These are phyloP conservation scores for Yarrowia sp. DNA, from an alignment of 805 yeast species.

Conservation along the genomic window DNA sequence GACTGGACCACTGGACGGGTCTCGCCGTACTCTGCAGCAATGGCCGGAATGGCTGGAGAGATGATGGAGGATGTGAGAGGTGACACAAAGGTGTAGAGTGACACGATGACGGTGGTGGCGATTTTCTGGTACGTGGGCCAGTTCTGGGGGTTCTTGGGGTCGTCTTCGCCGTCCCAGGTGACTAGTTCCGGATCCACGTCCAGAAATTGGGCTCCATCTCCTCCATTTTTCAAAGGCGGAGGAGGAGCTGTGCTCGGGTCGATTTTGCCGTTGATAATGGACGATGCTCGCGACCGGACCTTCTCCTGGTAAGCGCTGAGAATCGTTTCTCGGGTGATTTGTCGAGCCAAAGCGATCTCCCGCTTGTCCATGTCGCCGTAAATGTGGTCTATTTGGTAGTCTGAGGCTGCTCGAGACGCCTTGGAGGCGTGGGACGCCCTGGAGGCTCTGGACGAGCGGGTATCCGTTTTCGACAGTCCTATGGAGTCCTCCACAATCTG, in stretches of 20 bases:
- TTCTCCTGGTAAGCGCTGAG: slow-evolving; percentile 40
- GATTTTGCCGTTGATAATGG: slow-evolving; percentile 21
- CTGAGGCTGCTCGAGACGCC: slow-evolving; percentile 7
- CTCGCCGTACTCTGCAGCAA: slow-evolving; percentile 48
- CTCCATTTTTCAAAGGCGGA: slow-evolving; percentile 30
- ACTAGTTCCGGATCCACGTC: slow-evolving; percentile 62
- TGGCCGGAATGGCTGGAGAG: slow-evolving; percentile 57
- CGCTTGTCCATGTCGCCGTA: slow-evolving; percentile 45
- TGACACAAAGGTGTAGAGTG: slow-evolving; percentile 55
- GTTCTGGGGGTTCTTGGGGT: slow-evolving; percentile 62
- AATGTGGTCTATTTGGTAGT: slow-evolving; percentile 38
- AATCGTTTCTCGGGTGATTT: slow-evolving; percentile 47
- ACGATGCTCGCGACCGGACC: slow-evolving; percentile 28
- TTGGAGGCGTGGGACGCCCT: not conserved
- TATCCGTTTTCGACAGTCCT: slow-evolving; percentile 16
- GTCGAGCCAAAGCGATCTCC: slow-evolving; percentile 44
- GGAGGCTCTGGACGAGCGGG: not conserved
- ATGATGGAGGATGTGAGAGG: slow-evolving; percentile 63
- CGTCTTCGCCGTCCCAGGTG: slow-evolving; percentile 64
- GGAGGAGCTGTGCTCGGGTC: slow-evolving; percentile 11
- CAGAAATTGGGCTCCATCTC: slow-evolving; percentile 55
- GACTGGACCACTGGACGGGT: slow-evolving; percentile 46
- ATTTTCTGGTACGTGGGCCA: slow-evolving; percentile 50
- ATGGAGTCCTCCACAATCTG: slow-evolving; percentile 22
- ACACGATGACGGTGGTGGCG: slow-evolving; percentile 47